Evolutionary conservation across 305 asterid genomes (phyloP).

Genomic region (Fraxinus nigra): DNA sequence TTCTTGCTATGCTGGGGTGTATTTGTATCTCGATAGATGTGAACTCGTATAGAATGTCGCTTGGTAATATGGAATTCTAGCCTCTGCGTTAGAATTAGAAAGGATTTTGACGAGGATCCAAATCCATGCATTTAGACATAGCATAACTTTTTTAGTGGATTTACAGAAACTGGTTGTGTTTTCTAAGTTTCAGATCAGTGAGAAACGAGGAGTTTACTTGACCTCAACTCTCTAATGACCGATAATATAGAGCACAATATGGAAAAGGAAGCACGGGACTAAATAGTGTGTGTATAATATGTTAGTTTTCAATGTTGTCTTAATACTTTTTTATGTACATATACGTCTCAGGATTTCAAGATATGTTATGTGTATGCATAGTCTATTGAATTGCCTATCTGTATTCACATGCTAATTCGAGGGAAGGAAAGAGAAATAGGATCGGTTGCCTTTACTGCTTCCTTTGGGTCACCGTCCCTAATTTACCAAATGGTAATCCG

Average conservation of each 20-base stretch:
- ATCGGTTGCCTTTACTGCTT: not conserved
- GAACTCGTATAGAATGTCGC: not conserved
- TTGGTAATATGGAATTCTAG: not conserved
- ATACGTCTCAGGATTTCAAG: not conserved
- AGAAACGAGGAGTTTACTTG: not conserved
- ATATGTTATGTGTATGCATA: not conserved
- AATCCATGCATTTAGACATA: not conserved
- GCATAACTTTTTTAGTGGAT: not conserved
- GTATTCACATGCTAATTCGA: not conserved
- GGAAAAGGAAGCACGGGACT: not conserved
- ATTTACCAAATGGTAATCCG: not conserved
- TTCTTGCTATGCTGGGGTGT: not conserved
- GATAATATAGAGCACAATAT: not conserved
- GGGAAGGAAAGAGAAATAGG: not conserved
- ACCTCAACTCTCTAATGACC: not conserved
- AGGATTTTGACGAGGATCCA: not conserved
- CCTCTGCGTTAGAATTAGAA: not conserved
- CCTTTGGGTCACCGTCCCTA: not conserved
- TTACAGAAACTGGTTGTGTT: not conserved
- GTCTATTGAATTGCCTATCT: not conserved
- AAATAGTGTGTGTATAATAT: not conserved
- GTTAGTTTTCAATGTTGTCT: not conserved
- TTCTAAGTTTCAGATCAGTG: not conserved
- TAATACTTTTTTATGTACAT: not conserved
- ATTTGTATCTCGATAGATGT: not conserved